phyloP scores from a whole-genome alignment of 495 filamentous ascomycete species.

The Talaromyces adpressus region DNA sequence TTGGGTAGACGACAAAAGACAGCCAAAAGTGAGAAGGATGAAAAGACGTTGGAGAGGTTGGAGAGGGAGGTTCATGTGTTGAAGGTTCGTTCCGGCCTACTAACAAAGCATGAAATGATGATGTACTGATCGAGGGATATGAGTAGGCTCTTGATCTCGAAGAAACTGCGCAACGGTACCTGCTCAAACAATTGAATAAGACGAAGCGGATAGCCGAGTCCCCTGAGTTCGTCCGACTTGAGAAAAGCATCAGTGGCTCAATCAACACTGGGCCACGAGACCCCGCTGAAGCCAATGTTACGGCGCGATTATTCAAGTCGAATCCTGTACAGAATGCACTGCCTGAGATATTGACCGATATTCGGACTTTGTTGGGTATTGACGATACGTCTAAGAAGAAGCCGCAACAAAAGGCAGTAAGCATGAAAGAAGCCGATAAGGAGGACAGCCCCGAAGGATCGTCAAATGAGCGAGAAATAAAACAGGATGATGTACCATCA shows the following conservation, averaged over 20 bases:
- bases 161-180: constrained; percentile 56
- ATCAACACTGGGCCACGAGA: constrained; percentile 36
- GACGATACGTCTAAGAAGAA: constrained; percentile 31
- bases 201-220: constrained; percentile 59
- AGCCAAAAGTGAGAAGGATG: constrained; percentile 44
- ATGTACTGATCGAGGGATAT: constrained; percentile 8
- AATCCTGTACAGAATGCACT: constrained; percentile 65
- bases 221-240: constrained; percentile 36
- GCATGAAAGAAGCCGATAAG: constrained; percentile 11
- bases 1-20: constrained; percentile 68
- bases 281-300: constrained; percentile 62
- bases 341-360: constrained; percentile 50
- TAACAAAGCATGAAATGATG: background rate
- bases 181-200: constrained; percentile 68
- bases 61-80: constrained; percentile 66
- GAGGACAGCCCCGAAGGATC: constrained; percentile 9
- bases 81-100: constrained; percentile 47
- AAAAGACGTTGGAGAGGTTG: constrained; percentile 43
- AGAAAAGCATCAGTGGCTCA: constrained; percentile 16
- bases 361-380: constrained; percentile 56
- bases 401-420: constrained; percentile 13
- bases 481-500: constrained; percentile 13
- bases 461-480: constrained; percentile 9
- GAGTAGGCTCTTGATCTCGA: constrained; percentile 55
- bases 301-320: constrained; percentile 71